These are phyloP conservation scores for Mycena filopes DNA, from an alignment of 768 basidiomycete genomes.

Conservation along the genomic window DNA sequence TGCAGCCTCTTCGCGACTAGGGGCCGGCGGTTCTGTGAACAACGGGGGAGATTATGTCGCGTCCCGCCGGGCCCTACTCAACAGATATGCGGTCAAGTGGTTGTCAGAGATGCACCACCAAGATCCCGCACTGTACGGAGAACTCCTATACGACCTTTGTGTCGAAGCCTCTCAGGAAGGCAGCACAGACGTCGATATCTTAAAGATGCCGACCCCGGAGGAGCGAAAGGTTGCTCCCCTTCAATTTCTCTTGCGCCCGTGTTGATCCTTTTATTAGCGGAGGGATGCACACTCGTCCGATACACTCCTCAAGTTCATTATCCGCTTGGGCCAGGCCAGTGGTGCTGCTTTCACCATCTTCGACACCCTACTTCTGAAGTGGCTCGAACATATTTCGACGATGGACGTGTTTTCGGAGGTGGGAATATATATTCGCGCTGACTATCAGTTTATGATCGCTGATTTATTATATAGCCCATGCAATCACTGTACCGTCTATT, in stretches of 20 bases:
- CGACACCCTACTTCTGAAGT: conserved; percentile 66
- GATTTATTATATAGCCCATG: conserved; percentile 52
- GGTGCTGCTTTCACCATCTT: conserved; percentile 65
- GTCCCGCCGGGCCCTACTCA: conserved; percentile 62
- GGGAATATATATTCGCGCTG: conserved; percentile 20
- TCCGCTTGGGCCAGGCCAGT: conserved; percentile 61
- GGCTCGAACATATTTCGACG: conserved; percentile 61
- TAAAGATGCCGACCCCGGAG: conserved; percentile 11
- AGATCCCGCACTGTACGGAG: conserved; percentile 62
- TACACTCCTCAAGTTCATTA: conserved; percentile 59
- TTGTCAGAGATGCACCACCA: conserved; percentile 74
- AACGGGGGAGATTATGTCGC: conserved; percentile 81
- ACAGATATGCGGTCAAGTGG: conserved; percentile 74
- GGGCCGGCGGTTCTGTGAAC: conserved; percentile 52
- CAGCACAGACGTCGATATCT: conserved; percentile 26
- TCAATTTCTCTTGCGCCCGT: neutral
- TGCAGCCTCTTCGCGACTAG: conserved; percentile 46
- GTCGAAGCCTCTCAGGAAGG: conserved; percentile 54
- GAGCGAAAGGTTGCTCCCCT: conserved; percentile 29
- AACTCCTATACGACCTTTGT: conserved; percentile 64
- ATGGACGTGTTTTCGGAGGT: conserved; percentile 53
- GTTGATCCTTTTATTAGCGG: conserved; percentile 27
- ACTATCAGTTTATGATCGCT: neutral
- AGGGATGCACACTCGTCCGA: conserved; percentile 47
- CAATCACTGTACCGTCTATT: conserved; percentile 67